phyloP scores from a whole-genome alignment of 2,329 filamentous ascomycete genomes.

The Neofusicoccum sp. region DNA sequence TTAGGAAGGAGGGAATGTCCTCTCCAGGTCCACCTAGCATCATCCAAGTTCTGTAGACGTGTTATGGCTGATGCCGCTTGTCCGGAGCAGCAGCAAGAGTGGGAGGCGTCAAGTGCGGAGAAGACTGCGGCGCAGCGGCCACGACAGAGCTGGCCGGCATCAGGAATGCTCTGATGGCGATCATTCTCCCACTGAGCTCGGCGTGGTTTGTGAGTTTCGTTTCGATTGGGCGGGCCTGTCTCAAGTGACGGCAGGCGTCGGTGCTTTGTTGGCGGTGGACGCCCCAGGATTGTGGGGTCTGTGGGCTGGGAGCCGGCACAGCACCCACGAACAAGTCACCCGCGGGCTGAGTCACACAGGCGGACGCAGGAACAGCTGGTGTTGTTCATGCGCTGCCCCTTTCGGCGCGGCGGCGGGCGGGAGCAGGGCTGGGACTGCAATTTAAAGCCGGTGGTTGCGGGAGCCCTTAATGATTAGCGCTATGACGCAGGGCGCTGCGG shows the following conservation, averaged over 20 bases:
- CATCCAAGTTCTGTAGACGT: background rate
- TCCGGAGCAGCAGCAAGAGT: background rate
- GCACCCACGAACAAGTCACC: constrained; percentile 5
- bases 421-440: constrained; percentile 10
- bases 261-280: constrained; percentile 13
- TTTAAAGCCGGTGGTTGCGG: background rate
- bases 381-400: background rate
- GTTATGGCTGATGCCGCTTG: background rate
- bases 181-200: background rate
- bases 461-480: constrained; percentile 15
- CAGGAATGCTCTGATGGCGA: background rate
- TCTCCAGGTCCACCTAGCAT: background rate
- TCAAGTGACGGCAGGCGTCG: background rate
- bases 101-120: constrained; percentile 6
- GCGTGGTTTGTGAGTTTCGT: background rate
- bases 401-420: background rate
- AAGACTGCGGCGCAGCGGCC: constrained; percentile 4
- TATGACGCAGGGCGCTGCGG: constrained; percentile 6
- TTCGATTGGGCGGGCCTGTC: constrained; percentile 9
- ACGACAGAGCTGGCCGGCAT: background rate
- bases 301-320: background rate
- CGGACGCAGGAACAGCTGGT: background rate
- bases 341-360: background rate
- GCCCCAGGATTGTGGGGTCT: constrained; percentile 7
- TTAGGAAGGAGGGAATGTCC: background rate